Conservation (phyloP, 495 filamentous ascomycete genomes). For the Lichenothelia convexa region DNA sequence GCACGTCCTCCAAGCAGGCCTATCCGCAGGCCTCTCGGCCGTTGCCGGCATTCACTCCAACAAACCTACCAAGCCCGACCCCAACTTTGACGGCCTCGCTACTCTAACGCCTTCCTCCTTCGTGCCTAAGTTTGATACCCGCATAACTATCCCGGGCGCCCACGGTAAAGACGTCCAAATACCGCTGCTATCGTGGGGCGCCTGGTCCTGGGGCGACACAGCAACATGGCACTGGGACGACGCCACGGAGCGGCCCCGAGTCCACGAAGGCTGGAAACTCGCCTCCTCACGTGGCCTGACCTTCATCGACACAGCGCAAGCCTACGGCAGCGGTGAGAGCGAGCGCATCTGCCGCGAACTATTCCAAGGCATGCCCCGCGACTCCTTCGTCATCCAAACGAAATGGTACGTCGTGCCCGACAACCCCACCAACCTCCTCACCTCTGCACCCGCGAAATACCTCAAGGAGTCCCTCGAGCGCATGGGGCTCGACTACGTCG, state of each 20-base stretch:
- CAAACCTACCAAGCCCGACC: conserved; percentile 14
- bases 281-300: conserved; percentile 17
- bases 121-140: conserved; percentile 3
- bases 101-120: conserved; percentile 8
- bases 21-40: conserved; percentile 22
- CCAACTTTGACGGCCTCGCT: conserved; percentile 4
- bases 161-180: no score
- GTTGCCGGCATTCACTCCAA: conserved; percentile 18
- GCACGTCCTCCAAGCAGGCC: conserved; percentile 23
- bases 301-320: conserved; percentile 26
- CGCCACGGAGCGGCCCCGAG: conserved; percentile 15
- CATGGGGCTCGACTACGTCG: conserved; percentile 10
- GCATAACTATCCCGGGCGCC: conserved; percentile 9
- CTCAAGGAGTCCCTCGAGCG: conserved; percentile 7
- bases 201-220: conserved; percentile 28
- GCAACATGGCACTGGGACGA: conserved; percentile 21
- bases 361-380: conserved; percentile 16
- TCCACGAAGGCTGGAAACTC: conserved; percentile 22
- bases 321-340: conserved; percentile 24
- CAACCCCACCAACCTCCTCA: conserved; percentile 6
- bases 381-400: conserved; percentile 13
- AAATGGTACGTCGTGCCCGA: conserved; percentile 11
- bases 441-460: conserved; percentile 9
- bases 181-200: no score
- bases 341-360: conserved; percentile 23